Evolutionary conservation across 176 grass and related monocot genomes (phyloP).

Genomic region (Cenchrus purpureus): DNA sequence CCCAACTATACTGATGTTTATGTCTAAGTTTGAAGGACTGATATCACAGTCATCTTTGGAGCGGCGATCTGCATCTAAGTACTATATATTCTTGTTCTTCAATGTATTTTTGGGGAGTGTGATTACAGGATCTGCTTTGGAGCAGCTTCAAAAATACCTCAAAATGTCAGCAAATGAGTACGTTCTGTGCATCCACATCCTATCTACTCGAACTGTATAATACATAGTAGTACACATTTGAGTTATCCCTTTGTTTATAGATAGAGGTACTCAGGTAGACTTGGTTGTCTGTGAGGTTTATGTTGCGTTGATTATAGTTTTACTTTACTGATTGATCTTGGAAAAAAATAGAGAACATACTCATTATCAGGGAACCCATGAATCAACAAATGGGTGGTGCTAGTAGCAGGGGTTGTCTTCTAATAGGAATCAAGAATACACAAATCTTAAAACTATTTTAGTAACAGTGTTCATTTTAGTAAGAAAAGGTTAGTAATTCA

Average conservation of each 20-base stretch:
- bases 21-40: conserved; percentile 95
- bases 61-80: conserved; percentile 84
- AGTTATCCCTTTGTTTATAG: background rate
- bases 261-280: background rate
- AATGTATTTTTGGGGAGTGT: conserved; percentile 89
- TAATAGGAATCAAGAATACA: too few relatives aligned
- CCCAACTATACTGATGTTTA: conserved; percentile 93
- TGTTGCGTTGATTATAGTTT: background rate
- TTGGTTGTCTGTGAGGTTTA: background rate
- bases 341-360: background rate
- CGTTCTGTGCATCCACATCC: conserved; percentile 14
- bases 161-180: conserved; percentile 89
- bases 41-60: conserved; percentile 74
- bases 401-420: too few relatives aligned
- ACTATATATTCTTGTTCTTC: conserved; percentile 90
- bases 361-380: too few relatives aligned
- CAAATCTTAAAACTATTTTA: too few relatives aligned
- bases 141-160: conserved; percentile 76
- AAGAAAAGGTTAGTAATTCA: background rate
- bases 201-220: background rate
- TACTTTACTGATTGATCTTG: background rate
- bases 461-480: too few relatives aligned
- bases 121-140: conserved; percentile 73
- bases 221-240: background rate
- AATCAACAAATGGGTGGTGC: too few relatives aligned